Evolutionary conservation across 163 green algal genomes (phyloP).

Genomic region (Chlamydomonas reinhardtii): DNA sequence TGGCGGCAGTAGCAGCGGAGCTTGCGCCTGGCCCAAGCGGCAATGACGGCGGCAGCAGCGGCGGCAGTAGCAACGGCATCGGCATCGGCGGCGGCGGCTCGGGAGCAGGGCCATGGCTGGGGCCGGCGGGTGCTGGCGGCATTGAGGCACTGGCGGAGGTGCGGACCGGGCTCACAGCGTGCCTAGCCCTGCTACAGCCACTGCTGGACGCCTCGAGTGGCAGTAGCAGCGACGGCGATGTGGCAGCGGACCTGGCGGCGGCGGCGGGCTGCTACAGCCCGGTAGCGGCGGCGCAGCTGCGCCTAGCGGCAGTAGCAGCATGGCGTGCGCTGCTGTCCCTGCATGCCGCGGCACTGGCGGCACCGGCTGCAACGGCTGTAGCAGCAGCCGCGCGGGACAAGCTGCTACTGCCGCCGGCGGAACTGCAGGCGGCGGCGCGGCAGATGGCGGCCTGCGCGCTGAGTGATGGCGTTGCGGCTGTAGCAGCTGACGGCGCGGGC

Average conservation of each 20-base stretch:
- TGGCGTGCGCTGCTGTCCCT: slow-evolving; percentile 21
- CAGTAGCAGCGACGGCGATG: background rate
- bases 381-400: background rate
- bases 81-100: background rate
- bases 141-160: slow-evolving; percentile 13
- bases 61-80: background rate
- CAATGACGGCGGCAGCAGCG: background rate
- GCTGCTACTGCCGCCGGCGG: background rate
- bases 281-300: slow-evolving; percentile 14
- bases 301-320: background rate
- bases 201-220: background rate
- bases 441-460: slow-evolving; percentile 30
- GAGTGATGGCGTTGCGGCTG: too few relatives aligned
- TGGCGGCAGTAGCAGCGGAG: background rate
- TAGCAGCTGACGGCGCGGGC: background rate
- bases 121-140: background rate
- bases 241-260: background rate
- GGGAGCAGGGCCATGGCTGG: background rate
- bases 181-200: background rate
- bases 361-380: background rate
- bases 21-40: too few relatives aligned
- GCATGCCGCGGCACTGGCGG: background rate
- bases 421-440: background rate
- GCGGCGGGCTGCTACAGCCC: background rate
- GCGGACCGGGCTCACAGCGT: background rate